Base-by-base conservation (phyloP, 768 basidiomycete species). In the Floccularia luteovirens region DNA sequence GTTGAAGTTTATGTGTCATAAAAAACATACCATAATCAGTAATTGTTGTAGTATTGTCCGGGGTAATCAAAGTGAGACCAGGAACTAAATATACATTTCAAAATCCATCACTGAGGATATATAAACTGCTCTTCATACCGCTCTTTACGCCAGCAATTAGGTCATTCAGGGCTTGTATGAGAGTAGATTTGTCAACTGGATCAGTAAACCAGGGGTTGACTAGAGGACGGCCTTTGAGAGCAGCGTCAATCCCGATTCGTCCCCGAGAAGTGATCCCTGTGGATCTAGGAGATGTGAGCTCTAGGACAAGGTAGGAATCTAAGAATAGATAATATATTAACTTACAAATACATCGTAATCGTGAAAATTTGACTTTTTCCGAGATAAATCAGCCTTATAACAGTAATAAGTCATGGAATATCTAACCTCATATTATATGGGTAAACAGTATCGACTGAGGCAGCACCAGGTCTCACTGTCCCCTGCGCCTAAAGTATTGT, bases 181-280 rank as follows among this genome's bases (percentile, higher is more conserved):
- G 51, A 13, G 70, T 63, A 0, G 55, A 51, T 55, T 77, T 78
- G 57, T 81, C 79, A 6, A 68, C 59, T 0, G 75, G 66, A 50
- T 80, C 76, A 16, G 60, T 59, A 49, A 81, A 69, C 77, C 78
- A 81, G 1, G 79, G 77, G 46, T 71, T 62, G 14, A 64, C 62
- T 25, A 79, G 52, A 3, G 72, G 62, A 21, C 61, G 57, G 11
- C 64, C 75, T 14, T 64, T 70, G 36, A 79, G 49, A 4, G 66
- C 67, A 11, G 69, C 66, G 39, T 75, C 68, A 43, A 81, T 71
- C 16, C 79, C 79, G 41, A 80, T 66, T 21, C 77, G 74, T 4
- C 78, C 79, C 38, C 77, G 72, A 10, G 79, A 82, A 1, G 72
- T 74, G 33, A 78, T 67, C 35, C 77, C 77, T 11, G 67, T 67